Conservation (phyloP, 495 filamentous ascomycete genomes). For the Cetradonia linearis region DNA sequence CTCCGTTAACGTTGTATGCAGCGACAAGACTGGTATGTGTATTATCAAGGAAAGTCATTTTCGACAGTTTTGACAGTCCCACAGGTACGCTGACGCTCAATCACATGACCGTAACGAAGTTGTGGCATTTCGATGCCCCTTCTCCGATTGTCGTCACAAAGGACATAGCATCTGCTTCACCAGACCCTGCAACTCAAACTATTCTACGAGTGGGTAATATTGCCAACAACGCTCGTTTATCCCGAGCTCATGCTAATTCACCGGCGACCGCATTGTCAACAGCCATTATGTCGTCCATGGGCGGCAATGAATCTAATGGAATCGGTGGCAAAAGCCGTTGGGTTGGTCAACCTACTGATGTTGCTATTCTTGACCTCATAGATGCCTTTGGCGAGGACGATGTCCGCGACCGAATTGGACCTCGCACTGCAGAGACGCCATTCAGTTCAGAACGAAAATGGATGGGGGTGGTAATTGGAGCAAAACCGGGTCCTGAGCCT, state of each 20-base stretch:
- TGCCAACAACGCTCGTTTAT: slow-evolving; percentile 85
- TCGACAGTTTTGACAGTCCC: slow-evolving; percentile 1
- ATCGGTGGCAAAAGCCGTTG: slow-evolving; percentile 67
- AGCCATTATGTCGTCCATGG: slow-evolving; percentile 67
- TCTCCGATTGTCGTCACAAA: slow-evolving; percentile 64
- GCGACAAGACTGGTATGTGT: slow-evolving; percentile 75
- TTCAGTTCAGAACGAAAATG: slow-evolving; percentile 97
- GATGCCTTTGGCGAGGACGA: slow-evolving; percentile 86
- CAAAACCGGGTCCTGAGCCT: slow-evolving; percentile 33
- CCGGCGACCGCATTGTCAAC: slow-evolving; percentile 59
- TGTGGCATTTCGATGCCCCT: slow-evolving; percentile 78
- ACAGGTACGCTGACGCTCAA: slow-evolving; percentile 85
- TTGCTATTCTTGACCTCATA: slow-evolving; percentile 84
- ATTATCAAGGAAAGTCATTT: neutral
- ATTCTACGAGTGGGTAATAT: slow-evolving; percentile 88
- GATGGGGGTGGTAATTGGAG: slow-evolving; percentile 89
- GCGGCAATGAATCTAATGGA: slow-evolving; percentile 48
- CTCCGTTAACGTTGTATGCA: slow-evolving; percentile 96
- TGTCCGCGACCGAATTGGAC: slow-evolving; percentile 71
- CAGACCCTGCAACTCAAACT: slow-evolving; percentile 61
- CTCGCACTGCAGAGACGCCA: slow-evolving; percentile 70
- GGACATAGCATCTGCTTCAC: slow-evolving; percentile 52
- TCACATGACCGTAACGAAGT: slow-evolving; percentile 94
- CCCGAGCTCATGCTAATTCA: slow-evolving; percentile 47
- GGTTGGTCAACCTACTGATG: slow-evolving; percentile 95